Base-by-base conservation (phyloP, 2,329 filamentous ascomycete species). In the Aspergillus caelatus region DNA sequence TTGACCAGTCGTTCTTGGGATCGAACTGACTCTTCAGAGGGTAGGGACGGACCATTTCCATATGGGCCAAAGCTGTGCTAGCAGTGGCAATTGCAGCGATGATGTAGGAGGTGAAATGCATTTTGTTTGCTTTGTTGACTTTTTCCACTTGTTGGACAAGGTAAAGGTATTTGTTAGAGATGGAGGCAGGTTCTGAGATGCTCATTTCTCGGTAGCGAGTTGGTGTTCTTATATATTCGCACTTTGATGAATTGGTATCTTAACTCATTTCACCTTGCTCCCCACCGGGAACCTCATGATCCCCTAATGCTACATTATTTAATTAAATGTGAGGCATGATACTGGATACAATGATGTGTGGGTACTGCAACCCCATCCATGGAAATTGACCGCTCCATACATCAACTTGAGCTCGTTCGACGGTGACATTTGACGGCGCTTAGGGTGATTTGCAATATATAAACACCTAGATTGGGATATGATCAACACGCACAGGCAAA, bases 41-140 rank as follows among this genome's bases (percentile, higher is more conserved):
- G 32, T n/a, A 36, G 10, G 57, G 57, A 32, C 32, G 57, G 7
- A 39, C 21, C 57, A 59, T 59, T 41, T 59, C 57, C 57, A 59
- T 59, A 23, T 59, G 57, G 14, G 57, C 57, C 45, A 59, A 23
- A n/a, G 57, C 45, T 11, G 57, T 52, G 14, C 43, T 52, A 34
- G 45, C 30, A 10, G 45, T 21, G 3, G 23, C 26, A 2, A 59
- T 14, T 10, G 45, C n/a, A 26, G 46, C 45, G 21, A 59, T 9
- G 12, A 59, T 19, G 32, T 53, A 53, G 2, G 21, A n/a, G 46
- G 23, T 26, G 45, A 59, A 32, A 41, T 59, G 43, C 57, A 59
- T 59, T 16, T 41, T 59, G 12, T 3, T 30, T 59, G 28, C 11
- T 6, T 11, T 12, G 45, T 9, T 14, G 4, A 1, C 9, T n/a